Percentiles rank a stretch among this genome's conserved stretches.
Conservation (phyloP, 208 protist genomes). For the Trypanosoma theileri region DNA sequence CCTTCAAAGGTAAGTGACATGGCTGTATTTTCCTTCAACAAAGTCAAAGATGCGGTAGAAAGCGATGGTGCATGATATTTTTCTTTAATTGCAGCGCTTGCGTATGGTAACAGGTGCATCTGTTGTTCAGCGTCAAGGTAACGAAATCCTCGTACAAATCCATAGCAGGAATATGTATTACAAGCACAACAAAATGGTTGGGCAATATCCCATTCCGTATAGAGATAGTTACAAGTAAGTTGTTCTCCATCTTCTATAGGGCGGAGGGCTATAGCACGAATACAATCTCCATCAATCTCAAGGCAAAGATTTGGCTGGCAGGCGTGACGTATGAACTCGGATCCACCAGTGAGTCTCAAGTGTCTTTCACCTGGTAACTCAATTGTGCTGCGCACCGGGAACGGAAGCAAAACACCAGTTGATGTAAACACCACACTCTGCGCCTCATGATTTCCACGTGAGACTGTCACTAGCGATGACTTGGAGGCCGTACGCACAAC, state of each 20-base stretch:
- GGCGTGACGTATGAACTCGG: slow-evolving; percentile 81
- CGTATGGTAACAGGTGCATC: slow-evolving; percentile 61
- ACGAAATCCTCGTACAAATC: slow-evolving; percentile 77
- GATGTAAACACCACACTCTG: slow-evolving; percentile 60
- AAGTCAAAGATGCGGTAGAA: slow-evolving; percentile 30
- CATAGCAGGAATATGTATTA: slow-evolving; percentile 80
- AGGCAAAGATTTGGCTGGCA: slow-evolving; percentile 84
- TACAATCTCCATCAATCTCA: slow-evolving; percentile 59
- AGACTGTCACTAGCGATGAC: slow-evolving; percentile 45
- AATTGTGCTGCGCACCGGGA: slow-evolving; percentile 77
- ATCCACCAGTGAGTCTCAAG: slow-evolving; percentile 70
- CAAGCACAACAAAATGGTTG: slow-evolving; percentile 82
- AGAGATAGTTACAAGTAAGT: slow-evolving; percentile 87
- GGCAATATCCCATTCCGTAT: slow-evolving; percentile 83
- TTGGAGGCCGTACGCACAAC: slow-evolving; percentile 39
- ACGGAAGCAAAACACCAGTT: slow-evolving; percentile 71
- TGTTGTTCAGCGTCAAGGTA: slow-evolving; percentile 74
- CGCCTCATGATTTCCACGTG: slow-evolving; percentile 36
- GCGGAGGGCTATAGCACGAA: slow-evolving; percentile 74
- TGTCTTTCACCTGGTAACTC: slow-evolving; percentile 70
- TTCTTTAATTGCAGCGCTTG: slow-evolving; percentile 65
- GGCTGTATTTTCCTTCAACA: slow-evolving; percentile 30
- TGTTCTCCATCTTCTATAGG: slow-evolving; percentile 68
- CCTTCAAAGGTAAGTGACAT: slow-evolving; percentile 43
- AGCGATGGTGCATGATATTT: slow-evolving; percentile 54